Evolutionary conservation across 345 rosid species (phyloP).

Genomic region (Boechera retrofracta): DNA sequence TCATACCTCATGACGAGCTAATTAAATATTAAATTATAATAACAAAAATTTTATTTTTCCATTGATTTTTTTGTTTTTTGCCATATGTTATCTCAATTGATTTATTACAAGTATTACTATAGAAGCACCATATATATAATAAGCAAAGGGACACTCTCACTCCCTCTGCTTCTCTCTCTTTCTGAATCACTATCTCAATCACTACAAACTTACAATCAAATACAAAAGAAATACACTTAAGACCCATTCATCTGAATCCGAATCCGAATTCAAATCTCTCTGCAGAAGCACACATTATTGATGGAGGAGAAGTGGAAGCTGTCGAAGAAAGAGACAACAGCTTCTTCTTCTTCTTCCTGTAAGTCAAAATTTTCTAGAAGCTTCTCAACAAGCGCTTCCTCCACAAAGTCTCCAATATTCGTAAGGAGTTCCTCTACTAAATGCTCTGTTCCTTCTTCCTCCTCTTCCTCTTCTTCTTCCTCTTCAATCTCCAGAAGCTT

Average conservation of each 20-base stretch:
- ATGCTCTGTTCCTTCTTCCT: conserved; percentile 43
- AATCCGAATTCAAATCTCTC: conserved; percentile 27
- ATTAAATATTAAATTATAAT: not conserved
- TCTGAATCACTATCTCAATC: conserved; percentile 32
- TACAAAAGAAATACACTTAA: conserved; percentile 20
- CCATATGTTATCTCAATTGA: conserved; percentile 29
- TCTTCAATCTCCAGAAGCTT: conserved; percentile 63
- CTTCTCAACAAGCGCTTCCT: conserved; percentile 70
- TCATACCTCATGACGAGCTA: conserved; percentile 17
- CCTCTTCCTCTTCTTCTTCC: conserved; percentile 49
- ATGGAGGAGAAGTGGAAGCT: conserved; percentile 90
- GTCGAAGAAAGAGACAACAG: conserved; percentile 59
- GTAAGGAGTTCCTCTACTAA: conserved; percentile 62
- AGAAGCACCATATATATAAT: conserved; percentile 35
- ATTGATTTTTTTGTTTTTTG: conserved; percentile 1
- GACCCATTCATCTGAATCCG: conserved; percentile 28
- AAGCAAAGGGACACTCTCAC: conserved; percentile 36
- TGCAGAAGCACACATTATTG: conserved; percentile 19
- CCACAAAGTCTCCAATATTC: conserved; percentile 65
- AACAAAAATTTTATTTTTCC: conserved; percentile 13
- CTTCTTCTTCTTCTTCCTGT: conserved; percentile 47
- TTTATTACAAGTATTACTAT: conserved; percentile 18
- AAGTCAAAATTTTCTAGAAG: conserved; percentile 64
- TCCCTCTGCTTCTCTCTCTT: conserved; percentile 26
- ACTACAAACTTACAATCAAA: conserved; percentile 38